phyloP scores from a whole-genome alignment of 768 basidiomycete species.

The Amanita fuliginea region DNA sequence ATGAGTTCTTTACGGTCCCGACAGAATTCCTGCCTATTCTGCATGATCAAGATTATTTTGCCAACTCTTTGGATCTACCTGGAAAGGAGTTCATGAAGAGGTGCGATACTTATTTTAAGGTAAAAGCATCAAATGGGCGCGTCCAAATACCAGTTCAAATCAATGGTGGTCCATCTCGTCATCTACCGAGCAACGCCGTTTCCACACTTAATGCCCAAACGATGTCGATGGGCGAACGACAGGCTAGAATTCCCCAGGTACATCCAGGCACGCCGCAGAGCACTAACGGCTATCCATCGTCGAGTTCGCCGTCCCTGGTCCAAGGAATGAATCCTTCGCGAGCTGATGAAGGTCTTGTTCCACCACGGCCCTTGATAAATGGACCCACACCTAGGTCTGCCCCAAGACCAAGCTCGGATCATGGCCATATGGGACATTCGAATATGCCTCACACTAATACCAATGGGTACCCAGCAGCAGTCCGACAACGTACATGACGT shows the following conservation, averaged over 20 bases:
- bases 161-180: slow-evolving; percentile 30
- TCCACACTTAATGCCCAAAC: slow-evolving; percentile 24
- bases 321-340: slow-evolving; percentile 29
- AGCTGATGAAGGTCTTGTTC: slow-evolving; percentile 34
- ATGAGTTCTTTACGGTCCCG: slow-evolving; percentile 93
- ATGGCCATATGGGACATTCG: slow-evolving; percentile 21
- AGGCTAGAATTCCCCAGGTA: slow-evolving; percentile 27
- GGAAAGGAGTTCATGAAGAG: slow-evolving; percentile 95
- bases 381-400: slow-evolving; percentile 33
- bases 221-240: slow-evolving; percentile 22
- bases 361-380: slow-evolving; percentile 26
- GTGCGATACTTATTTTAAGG: slow-evolving; percentile 80
- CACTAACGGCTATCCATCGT: slow-evolving; percentile 21
- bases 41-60: slow-evolving; percentile 87
- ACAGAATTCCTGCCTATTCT: slow-evolving; percentile 80
- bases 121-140: slow-evolving; percentile 47
- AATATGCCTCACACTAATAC: slow-evolving; percentile 20
- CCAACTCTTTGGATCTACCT: slow-evolving; percentile 78
- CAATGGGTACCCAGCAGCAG: slow-evolving; percentile 38
- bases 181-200: slow-evolving; percentile 25
- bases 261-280: slow-evolving; percentile 33
- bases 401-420: slow-evolving; percentile 32
- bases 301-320: slow-evolving; percentile 35
- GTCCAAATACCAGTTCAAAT: slow-evolving; percentile 25
- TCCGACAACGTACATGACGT: slow-evolving; percentile 36